Conservation (phyloP, 352 stramenopile genomes). For the Phytophthora palmivora region DNA sequence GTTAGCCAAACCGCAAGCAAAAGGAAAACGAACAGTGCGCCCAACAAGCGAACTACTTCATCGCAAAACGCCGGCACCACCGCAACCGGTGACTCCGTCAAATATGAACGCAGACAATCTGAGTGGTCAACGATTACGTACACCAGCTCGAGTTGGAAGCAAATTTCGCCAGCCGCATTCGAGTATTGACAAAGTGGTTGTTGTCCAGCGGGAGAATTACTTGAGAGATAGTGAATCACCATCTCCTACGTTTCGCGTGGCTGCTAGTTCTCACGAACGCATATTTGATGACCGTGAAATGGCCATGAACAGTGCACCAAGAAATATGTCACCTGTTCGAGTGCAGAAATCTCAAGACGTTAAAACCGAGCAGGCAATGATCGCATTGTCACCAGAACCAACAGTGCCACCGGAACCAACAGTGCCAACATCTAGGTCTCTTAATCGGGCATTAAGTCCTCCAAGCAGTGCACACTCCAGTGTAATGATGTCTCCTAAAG, state of each 20-base stretch:
- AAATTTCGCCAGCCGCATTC: slow-evolving; percentile 20
- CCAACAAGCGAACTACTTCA: slow-evolving; percentile 7
- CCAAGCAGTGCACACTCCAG: slow-evolving; percentile 5
- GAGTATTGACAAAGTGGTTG: slow-evolving; percentile 6
- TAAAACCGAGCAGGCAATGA: slow-evolving; percentile 1
- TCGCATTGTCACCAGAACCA: background rate
- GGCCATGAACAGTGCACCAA: background rate
- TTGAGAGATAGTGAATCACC: background rate
- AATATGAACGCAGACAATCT: background rate
- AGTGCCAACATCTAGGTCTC: background rate
- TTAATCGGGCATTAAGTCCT: slow-evolving; percentile 1
- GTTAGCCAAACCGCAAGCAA: slow-evolving; percentile 8
- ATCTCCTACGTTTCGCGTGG: background rate
- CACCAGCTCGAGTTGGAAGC: slow-evolving; percentile 15
- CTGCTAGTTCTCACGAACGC: background rate
- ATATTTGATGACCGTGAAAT: background rate
- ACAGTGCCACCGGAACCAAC: background rate
- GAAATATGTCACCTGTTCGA: slow-evolving; percentile 7
- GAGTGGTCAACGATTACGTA: slow-evolving; percentile 13
- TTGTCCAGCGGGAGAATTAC: background rate
- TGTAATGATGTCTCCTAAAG: background rate
- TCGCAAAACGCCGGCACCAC: background rate
- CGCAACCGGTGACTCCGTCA: background rate
- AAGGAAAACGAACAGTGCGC: slow-evolving; percentile 4
- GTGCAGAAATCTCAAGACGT: background rate